A percentile compares a stretch with the other conserved stretches of the same genome.
These are phyloP conservation scores for Pseudogymnoascus sp. DNA, from an alignment of 2,329 filamentous ascomycete species.

Conservation along the genomic window DNA sequence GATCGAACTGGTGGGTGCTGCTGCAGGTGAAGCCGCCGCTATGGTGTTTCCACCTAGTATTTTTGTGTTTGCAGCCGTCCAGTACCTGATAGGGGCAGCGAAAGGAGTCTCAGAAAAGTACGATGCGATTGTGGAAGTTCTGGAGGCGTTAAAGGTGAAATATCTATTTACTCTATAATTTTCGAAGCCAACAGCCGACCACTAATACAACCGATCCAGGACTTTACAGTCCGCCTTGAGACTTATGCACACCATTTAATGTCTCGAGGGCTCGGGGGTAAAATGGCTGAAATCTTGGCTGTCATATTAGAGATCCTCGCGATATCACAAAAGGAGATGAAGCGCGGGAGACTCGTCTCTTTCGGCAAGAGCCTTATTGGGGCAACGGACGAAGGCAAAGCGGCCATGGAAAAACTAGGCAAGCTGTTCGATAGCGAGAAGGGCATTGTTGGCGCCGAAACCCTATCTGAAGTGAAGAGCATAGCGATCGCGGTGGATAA, in stretches of 20 bases:
- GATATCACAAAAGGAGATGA: not conserved
- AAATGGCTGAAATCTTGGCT: not conserved
- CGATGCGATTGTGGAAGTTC: not conserved
- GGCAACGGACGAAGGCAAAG: not conserved
- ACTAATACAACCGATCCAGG: not conserved
- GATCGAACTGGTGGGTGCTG: not conserved
- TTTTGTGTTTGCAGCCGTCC: not conserved
- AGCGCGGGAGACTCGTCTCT: not conserved
- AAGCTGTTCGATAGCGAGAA: not conserved
- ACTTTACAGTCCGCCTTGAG: not conserved
- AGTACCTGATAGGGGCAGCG: not conserved
- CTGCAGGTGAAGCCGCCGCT: not conserved
- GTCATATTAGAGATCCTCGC: not conserved
- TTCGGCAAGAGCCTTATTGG: not conserved
- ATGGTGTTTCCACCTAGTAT: not conserved
- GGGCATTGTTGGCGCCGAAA: not conserved
- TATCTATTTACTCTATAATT: not conserved
- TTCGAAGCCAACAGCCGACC: not conserved
- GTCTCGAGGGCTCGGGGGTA: not conserved
- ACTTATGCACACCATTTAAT: not conserved
- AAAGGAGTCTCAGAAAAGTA: not conserved
- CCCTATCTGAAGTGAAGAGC: not conserved
- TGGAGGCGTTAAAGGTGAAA: not conserved
- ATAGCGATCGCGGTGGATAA: not conserved
- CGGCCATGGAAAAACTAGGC: not conserved